phyloP scores from a whole-genome alignment of 208 protist species.

The Acanthamoeba polyphaga region DNA sequence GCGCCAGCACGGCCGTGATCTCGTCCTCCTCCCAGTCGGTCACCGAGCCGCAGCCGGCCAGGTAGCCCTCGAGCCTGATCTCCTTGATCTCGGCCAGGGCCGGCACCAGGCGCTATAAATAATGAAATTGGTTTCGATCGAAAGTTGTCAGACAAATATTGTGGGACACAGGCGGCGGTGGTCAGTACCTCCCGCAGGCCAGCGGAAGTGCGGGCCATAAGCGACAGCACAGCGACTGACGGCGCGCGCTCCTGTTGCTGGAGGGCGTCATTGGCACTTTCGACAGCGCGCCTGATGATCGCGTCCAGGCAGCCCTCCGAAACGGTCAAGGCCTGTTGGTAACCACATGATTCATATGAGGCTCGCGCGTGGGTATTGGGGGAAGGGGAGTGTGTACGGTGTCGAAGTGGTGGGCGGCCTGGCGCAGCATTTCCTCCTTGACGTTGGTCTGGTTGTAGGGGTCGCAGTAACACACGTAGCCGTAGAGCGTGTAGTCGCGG shows the following conservation, averaged over 20 bases:
- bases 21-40: conserved; percentile 34
- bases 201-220: neutral
- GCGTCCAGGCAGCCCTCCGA: neutral
- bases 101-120: neutral
- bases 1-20: neutral
- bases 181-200: neutral
- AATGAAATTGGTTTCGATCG: no score
- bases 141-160: no score
- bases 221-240: neutral
- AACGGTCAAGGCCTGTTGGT: neutral
- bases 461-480: neutral
- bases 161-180: neutral
- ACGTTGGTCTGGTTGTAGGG: neutral
- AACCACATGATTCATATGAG: no score
- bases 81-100: neutral
- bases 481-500: neutral
- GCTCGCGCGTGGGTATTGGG: no score
- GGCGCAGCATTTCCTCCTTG: neutral
- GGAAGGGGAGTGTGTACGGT: no score
- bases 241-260: neutral
- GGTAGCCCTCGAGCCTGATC: neutral
- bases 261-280: neutral
- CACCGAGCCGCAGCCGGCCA: neutral
- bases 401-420: neutral
- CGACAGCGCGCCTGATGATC: neutral